Percentiles rank a stretch among this genome's conserved stretches.
Conservation (phyloP, 192 early-diverging fungal genomes). For the Backusella australiensis region DNA sequence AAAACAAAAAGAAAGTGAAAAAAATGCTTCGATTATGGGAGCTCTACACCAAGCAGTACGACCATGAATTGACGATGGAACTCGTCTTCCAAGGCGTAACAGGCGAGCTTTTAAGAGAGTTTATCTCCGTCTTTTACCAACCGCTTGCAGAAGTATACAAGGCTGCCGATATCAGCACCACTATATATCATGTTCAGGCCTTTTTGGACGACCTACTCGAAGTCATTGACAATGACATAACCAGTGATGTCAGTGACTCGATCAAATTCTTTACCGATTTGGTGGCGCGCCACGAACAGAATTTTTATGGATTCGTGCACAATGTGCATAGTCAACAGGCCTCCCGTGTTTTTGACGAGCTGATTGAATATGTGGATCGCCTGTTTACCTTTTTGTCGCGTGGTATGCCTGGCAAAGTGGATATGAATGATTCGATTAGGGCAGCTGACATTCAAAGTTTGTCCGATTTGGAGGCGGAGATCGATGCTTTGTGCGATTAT, state of each 20-base stretch:
- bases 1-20: constrained; percentile 15
- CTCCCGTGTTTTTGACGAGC: constrained; percentile 46
- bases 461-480: background rate
- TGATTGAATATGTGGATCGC: constrained; percentile 47
- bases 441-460: background rate
- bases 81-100: constrained; percentile 49
- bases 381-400: constrained; percentile 22
- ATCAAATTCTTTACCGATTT: constrained; percentile 43
- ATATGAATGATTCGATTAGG: constrained; percentile 4
- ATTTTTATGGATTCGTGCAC: constrained; percentile 55
- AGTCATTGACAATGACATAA: constrained; percentile 36
- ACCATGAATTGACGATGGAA: constrained; percentile 47
- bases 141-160: constrained; percentile 55
- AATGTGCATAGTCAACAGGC: constrained; percentile 50
- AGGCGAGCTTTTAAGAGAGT: constrained; percentile 48
- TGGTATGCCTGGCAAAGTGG: constrained; percentile 10
- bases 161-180: constrained; percentile 51
- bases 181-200: constrained; percentile 41
- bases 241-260: constrained; percentile 18
- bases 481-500: constrained; percentile 16
- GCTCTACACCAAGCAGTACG: constrained; percentile 44
- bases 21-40: constrained; percentile 41
- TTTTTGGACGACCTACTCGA: constrained; percentile 53
- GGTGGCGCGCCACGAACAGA: constrained; percentile 41
- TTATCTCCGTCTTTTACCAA: constrained; percentile 52